A percentile compares a stretch with the other conserved stretches of the same genome.
phyloP scores from a whole-genome alignment of 23 red algal species.

The Gracilaria domingensis region DNA sequence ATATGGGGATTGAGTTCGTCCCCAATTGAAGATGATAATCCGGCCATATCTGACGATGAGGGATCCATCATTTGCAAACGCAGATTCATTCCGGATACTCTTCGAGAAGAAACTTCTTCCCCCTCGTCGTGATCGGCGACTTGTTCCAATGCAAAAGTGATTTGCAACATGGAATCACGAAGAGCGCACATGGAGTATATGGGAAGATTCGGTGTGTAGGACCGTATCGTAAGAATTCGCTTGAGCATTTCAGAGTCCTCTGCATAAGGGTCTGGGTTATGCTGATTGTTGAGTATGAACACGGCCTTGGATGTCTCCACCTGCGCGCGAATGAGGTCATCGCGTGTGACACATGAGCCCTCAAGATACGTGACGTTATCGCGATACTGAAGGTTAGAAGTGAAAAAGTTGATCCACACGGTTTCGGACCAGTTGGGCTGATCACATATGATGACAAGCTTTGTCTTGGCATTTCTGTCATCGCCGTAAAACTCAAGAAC shows the following conservation, averaged over 20 bases:
- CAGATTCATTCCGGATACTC: slow-evolving; percentile 41
- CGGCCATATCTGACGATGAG: slow-evolving; percentile 21
- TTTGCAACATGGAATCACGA: slow-evolving; percentile 82
- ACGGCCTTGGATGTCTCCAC: slow-evolving; percentile 75
- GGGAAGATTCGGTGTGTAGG: slow-evolving; percentile 69
- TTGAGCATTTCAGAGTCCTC: slow-evolving; percentile 81
- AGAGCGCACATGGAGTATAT: slow-evolving; percentile 78
- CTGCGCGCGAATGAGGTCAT: slow-evolving; percentile 75
- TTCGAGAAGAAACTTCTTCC: slow-evolving; percentile 22
- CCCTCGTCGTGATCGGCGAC: slow-evolving; percentile 39
- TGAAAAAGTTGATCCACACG: slow-evolving; percentile 72
- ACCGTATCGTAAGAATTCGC: slow-evolving; percentile 76
- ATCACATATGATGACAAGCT: slow-evolving; percentile 76
- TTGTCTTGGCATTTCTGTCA: slow-evolving; percentile 35
- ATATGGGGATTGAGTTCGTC: slow-evolving; percentile 20
- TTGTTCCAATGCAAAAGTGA: slow-evolving; percentile 76
- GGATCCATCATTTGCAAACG: slow-evolving; percentile 32
- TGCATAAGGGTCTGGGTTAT: slow-evolving; percentile 74
- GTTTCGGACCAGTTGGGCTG: slow-evolving; percentile 76
- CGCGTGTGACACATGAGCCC: slow-evolving; percentile 55
- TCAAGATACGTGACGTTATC: slow-evolving; percentile 78
- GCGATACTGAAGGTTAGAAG: slow-evolving; percentile 52
- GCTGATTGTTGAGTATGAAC: slow-evolving; percentile 81
- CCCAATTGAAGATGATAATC: slow-evolving; percentile 6
- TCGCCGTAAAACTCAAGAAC: slow-evolving; percentile 77